Conservation (phyloP, 768 basidiomycete genomes). For the Clavaria fumosa region DNA sequence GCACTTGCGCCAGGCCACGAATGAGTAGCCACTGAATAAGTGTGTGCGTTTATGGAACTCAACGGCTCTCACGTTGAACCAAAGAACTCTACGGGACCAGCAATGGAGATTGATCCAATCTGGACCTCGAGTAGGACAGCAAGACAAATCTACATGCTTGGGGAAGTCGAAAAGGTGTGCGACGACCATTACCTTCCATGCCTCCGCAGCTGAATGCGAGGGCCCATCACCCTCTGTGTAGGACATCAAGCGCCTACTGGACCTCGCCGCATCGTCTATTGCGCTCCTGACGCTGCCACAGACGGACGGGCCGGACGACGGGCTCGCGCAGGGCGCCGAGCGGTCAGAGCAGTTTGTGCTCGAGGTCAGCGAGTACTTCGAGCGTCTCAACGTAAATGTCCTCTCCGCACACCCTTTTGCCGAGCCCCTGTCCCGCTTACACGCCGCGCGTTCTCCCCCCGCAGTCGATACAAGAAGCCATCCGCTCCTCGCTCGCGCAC, state of each 20-base stretch:
- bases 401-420: no score
- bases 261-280: conserved; percentile 63
- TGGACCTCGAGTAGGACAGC: conserved; percentile 73
- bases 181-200: conserved; percentile 1
- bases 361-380: conserved; percentile 76
- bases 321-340: conserved; percentile 66
- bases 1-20: no score
- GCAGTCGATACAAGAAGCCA: conserved; percentile 59
- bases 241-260: conserved; percentile 67
- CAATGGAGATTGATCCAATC: conserved; percentile 53
- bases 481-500: conserved; percentile 69
- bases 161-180: conserved; percentile 63
- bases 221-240: conserved; percentile 20
- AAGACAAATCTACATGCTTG: conserved; percentile 65
- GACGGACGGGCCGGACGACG: conserved; percentile 53
- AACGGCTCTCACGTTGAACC: no score
- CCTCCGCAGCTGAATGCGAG: background rate
- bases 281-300: conserved; percentile 72
- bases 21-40: no score
- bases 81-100: no score
- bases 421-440: background rate
- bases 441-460: conserved; percentile 4
- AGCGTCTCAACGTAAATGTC: conserved; percentile 55
- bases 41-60: no score
- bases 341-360: conserved; percentile 74